A percentile compares a stretch with the other conserved stretches of the same genome.
phyloP scores from a whole-genome alignment of 495 filamentous ascomycete species.

The Articulospora tetracladia region DNA sequence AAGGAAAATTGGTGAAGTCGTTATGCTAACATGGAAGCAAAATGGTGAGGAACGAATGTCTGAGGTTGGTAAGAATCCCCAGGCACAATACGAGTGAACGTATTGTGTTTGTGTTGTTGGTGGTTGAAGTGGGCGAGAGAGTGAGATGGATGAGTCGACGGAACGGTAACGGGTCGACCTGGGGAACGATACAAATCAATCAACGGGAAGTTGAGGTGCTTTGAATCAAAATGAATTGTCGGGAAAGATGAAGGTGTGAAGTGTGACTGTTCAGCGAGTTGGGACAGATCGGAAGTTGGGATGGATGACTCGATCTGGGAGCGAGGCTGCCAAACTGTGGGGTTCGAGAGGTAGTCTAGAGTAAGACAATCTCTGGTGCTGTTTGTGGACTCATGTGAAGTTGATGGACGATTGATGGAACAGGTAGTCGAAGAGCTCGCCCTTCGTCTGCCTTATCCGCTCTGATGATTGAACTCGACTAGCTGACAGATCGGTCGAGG shows the following conservation, averaged over 20 bases:
- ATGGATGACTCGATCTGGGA: not conserved
- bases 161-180: constrained; percentile 33
- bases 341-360: constrained; percentile 10
- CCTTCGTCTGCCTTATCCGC: constrained; percentile 39
- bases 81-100: constrained; percentile 33
- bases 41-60: constrained; percentile 20
- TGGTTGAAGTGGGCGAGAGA: constrained; percentile 25
- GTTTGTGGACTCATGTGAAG: constrained; percentile 40
- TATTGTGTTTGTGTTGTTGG: constrained; percentile 3
- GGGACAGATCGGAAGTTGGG: constrained; percentile 32
- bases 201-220: constrained; percentile 23
- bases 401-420: constrained; percentile 30
- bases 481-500: constrained; percentile 8
- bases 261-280: constrained; percentile 19
- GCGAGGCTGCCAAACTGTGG: not conserved
- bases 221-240: constrained; percentile 19
- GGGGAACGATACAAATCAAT: constrained; percentile 16
- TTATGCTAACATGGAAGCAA: constrained; percentile 34
- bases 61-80: constrained; percentile 17
- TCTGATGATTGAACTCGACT: constrained; percentile 21
- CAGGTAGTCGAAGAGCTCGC: constrained; percentile 43
- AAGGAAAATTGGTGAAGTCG: constrained; percentile 27
- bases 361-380: constrained; percentile 20
- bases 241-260: constrained; percentile 17
- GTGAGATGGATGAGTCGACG: constrained; percentile 38